A percentile compares a stretch with the other conserved stretches of the same genome.
Conservation (phyloP, 495 filamentous ascomycete species). For the Trypethelium eluteriae region DNA sequence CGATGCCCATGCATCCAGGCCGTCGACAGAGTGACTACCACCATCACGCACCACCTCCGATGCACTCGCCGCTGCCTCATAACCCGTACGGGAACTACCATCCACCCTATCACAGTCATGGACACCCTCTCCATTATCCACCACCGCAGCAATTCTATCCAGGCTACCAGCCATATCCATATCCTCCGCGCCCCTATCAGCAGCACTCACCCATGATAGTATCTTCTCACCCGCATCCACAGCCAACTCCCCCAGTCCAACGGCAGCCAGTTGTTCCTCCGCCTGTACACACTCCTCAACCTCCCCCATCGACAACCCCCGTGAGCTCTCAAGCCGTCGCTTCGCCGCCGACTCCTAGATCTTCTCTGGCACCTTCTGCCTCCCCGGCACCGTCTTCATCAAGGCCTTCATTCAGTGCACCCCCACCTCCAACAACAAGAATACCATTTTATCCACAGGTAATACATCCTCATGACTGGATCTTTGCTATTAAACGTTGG, state of each 20-base stretch:
- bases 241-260: conserved; percentile 23
- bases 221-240: conserved; percentile 32
- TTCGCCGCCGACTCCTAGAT: conserved; percentile 21
- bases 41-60: conserved; percentile 29
- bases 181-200: conserved; percentile 23
- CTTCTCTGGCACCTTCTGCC: conserved; percentile 15
- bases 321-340: conserved; percentile 23
- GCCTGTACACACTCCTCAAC: conserved; percentile 7
- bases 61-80: conserved; percentile 32
- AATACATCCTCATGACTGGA: conserved; percentile 21
- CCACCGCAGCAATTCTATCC: conserved; percentile 28
- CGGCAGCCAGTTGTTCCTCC: conserved; percentile 22
- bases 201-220: conserved; percentile 34
- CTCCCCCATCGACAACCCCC: conserved; percentile 12
- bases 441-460: conserved; percentile 57
- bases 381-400: conserved; percentile 21
- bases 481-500: too few species aligned
- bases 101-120: conserved; percentile 31
- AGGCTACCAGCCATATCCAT: conserved; percentile 24
- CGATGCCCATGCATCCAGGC: conserved; percentile 30
- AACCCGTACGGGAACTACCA: conserved; percentile 31
- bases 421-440: conserved; percentile 26
- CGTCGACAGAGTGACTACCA: conserved; percentile 33
- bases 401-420: conserved; percentile 20
- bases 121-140: conserved; percentile 24